Conservation (phyloP, 768 basidiomycete genomes). For the Boletus sp. region DNA sequence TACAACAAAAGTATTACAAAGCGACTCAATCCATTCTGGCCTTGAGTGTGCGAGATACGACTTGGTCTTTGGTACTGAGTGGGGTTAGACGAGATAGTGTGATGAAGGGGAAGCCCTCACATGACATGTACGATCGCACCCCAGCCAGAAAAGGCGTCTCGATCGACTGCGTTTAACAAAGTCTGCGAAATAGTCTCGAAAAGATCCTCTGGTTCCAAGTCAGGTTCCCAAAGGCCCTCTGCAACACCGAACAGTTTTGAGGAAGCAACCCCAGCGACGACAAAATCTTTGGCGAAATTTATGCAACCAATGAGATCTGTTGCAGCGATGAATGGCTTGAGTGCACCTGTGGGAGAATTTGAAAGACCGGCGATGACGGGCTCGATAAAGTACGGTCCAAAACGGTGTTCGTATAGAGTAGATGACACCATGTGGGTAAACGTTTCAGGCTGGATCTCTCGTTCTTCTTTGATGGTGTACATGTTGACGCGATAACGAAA, state of each 20-base stretch:
- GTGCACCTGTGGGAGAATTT: slow-evolving; percentile 63
- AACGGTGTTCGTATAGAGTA: slow-evolving; percentile 92
- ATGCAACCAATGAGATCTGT: slow-evolving; percentile 93
- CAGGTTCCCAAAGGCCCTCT: slow-evolving; percentile 98
- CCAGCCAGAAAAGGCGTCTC: slow-evolving; percentile 97
- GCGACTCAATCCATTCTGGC: slow-evolving; percentile 79
- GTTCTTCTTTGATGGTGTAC: slow-evolving; percentile 99
- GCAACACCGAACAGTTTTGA: slow-evolving; percentile 95
- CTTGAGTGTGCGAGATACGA: slow-evolving; percentile 83
- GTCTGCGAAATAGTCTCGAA: slow-evolving; percentile 99
- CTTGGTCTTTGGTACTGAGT: slow-evolving; percentile 64
- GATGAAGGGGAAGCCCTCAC: slow-evolving; percentile 47
- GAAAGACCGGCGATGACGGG: slow-evolving; percentile 93
- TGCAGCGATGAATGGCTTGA: slow-evolving; percentile 91
- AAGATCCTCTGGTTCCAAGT: slow-evolving; percentile 91
- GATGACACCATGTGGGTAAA: slow-evolving; percentile 95
- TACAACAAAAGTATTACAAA: slow-evolving; percentile 19
- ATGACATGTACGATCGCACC: slow-evolving; percentile 94
- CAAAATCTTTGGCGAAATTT: slow-evolving; percentile 95
- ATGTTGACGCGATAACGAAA: slow-evolving; percentile 96
- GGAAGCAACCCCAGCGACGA: slow-evolving; percentile 91
- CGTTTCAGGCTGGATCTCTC: slow-evolving; percentile 93
- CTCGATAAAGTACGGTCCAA: slow-evolving; percentile 95
- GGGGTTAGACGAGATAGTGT: slow-evolving; percentile 3
- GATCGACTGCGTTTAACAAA: slow-evolving; percentile 88